Evolutionary conservation across 2,329 filamentous ascomycete genomes (phyloP), one percentile per base, ranked within the genome.

Genomic region (Neospermospora avenae): DNA sequence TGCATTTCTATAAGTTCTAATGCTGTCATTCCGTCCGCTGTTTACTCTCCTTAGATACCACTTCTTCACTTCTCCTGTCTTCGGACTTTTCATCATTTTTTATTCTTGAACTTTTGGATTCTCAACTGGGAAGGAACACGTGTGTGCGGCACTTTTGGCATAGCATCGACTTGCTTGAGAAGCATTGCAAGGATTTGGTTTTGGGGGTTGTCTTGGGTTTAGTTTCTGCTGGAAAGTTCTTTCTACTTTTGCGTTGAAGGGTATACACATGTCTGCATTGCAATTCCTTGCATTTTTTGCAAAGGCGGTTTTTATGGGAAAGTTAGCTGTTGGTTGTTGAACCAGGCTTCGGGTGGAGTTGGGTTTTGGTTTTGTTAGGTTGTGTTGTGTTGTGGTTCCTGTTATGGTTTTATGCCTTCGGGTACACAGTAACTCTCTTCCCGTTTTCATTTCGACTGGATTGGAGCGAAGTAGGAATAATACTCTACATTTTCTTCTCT

Each of bases 181-280:
- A 55, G 59, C 60, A 64, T 63, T 57, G 55, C 45, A 64, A 56
- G 61, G 63, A 63, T 62, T 66, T 18, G 5, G 28, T 5, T 31
- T 31, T 5, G 28, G 28, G n/a, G n/a, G n/a, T n/a, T n/a, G n/a
- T n/a, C 28, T 31, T 31, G 28, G n/a, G n/a, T 31, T 31, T 31
- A 10, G 28, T 31, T 31, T 5, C 28, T 31, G 60, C 55, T 57
- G 62, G 59, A 55, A 58, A 60, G 49, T 63, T 55, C 42, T 49
- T 24, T 59, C n/a, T n/a, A n/a, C n/a, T 44, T 42, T 56, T n/a
- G 52, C 31, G 54, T 22, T 42, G 56, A 62, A 49, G 62, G 63
- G 48, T 37, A 66, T 66, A 66, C 55, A 67, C 65, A 65, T 61
- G 61, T 63, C 56, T 65, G 62, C 63, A 61, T 63, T 65, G 65